Evolutionary conservation across 495 filamentous ascomycete genomes (phyloP), one percentile per base, ranked within the genome.

Genomic region (Penicillium crystallinum): DNA sequence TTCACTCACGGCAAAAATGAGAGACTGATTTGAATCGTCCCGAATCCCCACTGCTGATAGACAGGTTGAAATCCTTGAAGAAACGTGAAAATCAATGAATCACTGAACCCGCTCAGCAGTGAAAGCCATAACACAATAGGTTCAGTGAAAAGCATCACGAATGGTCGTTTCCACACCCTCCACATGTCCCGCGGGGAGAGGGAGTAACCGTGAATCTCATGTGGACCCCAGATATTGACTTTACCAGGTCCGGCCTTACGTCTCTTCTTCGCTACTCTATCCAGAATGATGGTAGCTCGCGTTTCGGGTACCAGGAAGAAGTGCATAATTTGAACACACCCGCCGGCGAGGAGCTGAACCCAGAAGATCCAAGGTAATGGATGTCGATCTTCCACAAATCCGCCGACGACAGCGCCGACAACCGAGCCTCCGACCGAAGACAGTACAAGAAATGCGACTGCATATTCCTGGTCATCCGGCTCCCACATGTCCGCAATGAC

Each of bases 401-500:
- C 87, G 46, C 88, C 88, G 34, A 89, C 71, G 44, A 91, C 79
- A 1, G 88, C 84, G 2, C 87, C 88, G 7, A 89, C 66, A 34
- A 84, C 74, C 0, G 85, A 85, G 10, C 85, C 85, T 43, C 79
- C 81, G 19, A 88, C 85, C 3, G 83, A 87, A 10, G 82, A 84
- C 48, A 89, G 80, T n/a, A 87, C 83, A 41, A 87, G 75, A 47
- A 70, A 88, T 0, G 84, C 83, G 10, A 87, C 79, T 8, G 82
- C 84, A 31, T 54, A 63, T n/a, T 54, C 45, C 59, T 88, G 85
- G 7, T 76, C 72, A 49, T 87, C 79, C 3, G 83, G 61, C 55
- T 87, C 81, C 69, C 78, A 89, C 73, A 88, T 75, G 53, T 89
- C 85, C 19, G 85, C 85, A 31, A 87, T 75, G 81, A 89, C 85